These are phyloP conservation scores for sorghum (Sorghum bicolor) DNA, from an alignment of 176 grass and related monocot genomes.

Conservation along the genomic window Sorghum_bicolor_NCBIv3 NC_012872.2:54868501-54869000, in stretches of 20 bases:
- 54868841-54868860: neutral
- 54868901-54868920: constrained; percentile 30
- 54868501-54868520: no score
- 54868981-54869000: constrained; percentile 21
- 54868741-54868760: neutral
- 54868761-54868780: neutral
- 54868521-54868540: no score
- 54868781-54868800: neutral
- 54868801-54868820: neutral
- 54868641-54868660: no score
- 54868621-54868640: no score
- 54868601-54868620: no score
- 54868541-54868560: no score
- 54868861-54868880: neutral
- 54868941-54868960: constrained; percentile 39
- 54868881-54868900: constrained; percentile 17
- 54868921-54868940: constrained; percentile 22
- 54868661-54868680: no score
- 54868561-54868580: no score
- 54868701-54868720: no score
- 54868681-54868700: neutral
- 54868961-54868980: constrained; percentile 40
- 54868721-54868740: neutral
- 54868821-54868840: neutral
- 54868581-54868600: no score